These are phyloP conservation scores for Didymella glomerata DNA, from an alignment of 2,329 filamentous ascomycete genomes.

Conservation along the genomic window DNA sequence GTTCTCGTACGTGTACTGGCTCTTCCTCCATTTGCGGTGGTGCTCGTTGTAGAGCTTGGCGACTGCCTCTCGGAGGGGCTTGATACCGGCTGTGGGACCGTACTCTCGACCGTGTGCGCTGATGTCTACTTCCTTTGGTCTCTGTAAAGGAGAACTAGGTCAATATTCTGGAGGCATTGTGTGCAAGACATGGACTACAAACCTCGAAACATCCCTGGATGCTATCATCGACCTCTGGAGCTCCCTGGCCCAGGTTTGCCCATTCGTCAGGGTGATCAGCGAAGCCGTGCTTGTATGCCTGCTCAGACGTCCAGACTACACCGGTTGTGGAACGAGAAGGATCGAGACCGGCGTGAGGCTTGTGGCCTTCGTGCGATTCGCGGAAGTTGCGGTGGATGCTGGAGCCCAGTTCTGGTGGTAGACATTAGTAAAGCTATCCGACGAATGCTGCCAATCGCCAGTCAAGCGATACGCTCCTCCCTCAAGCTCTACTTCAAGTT, in stretches of 20 bases:
- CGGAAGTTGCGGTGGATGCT: slow-evolving; percentile 78
- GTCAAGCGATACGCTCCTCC: no score
- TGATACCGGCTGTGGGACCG: slow-evolving; percentile 91
- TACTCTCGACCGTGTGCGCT: slow-evolving; percentile 85
- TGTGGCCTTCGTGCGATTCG: slow-evolving; percentile 87
- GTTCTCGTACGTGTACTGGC: slow-evolving; percentile 96
- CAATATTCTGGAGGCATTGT: background rate
- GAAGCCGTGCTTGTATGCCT: slow-evolving; percentile 88
- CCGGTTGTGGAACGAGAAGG: slow-evolving; percentile 87
- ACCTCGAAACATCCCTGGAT: slow-evolving; percentile 68
- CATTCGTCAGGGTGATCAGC: slow-evolving; percentile 78
- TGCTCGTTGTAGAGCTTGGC: slow-evolving; percentile 92
- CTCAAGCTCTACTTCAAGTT: no score
- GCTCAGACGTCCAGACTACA: slow-evolving; percentile 91
- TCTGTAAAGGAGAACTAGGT: no score
- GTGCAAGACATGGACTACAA: no score
- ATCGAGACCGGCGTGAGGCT: slow-evolving; percentile 89
- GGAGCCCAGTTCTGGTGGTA: slow-evolving; percentile 16
- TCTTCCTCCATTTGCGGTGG: slow-evolving; percentile 85
- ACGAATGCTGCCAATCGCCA: no score
- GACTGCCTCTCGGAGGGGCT: slow-evolving; percentile 85
- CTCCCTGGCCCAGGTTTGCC: slow-evolving; percentile 95
- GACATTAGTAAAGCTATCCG: background rate
- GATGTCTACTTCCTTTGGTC: slow-evolving; percentile 81
- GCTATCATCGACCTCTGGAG: slow-evolving; percentile 91